phyloP scores from a whole-genome alignment of 768 basidiomycete species.

The Tylopilus subfusipes region DNA sequence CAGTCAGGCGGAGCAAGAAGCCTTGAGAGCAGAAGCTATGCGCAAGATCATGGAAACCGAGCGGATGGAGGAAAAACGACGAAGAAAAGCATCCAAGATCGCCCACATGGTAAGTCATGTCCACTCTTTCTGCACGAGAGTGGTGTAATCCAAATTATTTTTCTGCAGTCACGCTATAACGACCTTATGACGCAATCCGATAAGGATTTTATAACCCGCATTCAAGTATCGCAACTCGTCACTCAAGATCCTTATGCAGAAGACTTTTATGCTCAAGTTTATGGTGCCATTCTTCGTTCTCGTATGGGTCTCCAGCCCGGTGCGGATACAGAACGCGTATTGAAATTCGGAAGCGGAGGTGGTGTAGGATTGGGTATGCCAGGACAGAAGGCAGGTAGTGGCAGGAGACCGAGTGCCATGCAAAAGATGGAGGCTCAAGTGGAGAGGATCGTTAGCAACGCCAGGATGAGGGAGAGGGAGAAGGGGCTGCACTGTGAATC shows the following conservation, averaged over 20 bases:
- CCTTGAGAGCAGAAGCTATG: conserved; percentile 73
- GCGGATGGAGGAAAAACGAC: conserved; percentile 79
- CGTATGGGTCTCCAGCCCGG: conserved; percentile 65
- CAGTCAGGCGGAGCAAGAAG: conserved; percentile 62
- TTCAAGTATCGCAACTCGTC: conserved; percentile 97
- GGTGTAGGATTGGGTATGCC: conserved; percentile 67
- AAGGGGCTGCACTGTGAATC: conserved; percentile 60
- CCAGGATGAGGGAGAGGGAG: conserved; percentile 81
- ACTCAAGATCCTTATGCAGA: conserved; percentile 97
- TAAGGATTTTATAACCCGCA: conserved; percentile 99
- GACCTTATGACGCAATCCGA: conserved; percentile 97
- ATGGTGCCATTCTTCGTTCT: conserved; percentile 78
- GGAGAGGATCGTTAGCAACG: conserved; percentile 91
- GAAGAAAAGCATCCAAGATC: conserved; percentile 80
- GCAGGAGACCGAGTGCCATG: conserved; percentile 76
- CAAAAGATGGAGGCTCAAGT: conserved; percentile 94
- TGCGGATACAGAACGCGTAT: conserved; percentile 65
- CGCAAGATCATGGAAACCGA: conserved; percentile 90
- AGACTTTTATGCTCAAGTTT: conserved; percentile 98
- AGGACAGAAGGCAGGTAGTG: conserved; percentile 50
- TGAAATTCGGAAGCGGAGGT: conserved; percentile 86
- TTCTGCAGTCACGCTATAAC: conserved; percentile 76
- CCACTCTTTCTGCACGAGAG: background rate
- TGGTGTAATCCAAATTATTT: background rate
- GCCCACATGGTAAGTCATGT: conserved; percentile 68